Evolutionary conservation across 2,329 filamentous ascomycete genomes (phyloP), one percentile per base, ranked within the genome.

Genomic region (Corniculantispora saksenae): DNA sequence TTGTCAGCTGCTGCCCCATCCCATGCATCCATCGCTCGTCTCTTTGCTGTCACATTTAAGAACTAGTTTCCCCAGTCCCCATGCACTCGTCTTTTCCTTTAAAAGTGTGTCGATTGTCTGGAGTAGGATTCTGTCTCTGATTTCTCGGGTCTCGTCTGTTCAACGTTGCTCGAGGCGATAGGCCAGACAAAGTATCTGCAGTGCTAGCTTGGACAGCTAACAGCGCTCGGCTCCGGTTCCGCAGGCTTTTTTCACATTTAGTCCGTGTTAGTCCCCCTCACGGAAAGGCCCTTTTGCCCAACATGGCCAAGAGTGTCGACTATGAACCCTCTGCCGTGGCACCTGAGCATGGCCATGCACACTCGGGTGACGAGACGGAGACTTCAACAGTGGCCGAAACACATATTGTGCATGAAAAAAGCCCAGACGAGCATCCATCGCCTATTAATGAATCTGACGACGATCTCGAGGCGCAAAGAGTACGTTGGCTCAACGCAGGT

Each of bases 401-500:
- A 61, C 53, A 61, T 21, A 19, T 48, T 7, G n/a, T 32, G n/a
- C 25, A 57, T 8, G 53, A 67, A 55, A 65, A 55, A 54, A 67
- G 38, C 67, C 70, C 48, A 38, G 63, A 64, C 21, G 64, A 50
- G n/a, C 61, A 43, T 32, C 60, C 67, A 12, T 65, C 63, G 19
- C 60, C 63, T 23, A 66, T 64, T 5, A 58, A 68, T 25, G 62
- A 59, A 29, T 43, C 21, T 15, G 62, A 70, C 32, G 59, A 70
- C 60, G 70, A 72, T 48, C 53, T 71, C 23, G 71, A 71, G 51
- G 70, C 67, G 0, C 70, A 71, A 66, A 63, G 66, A 58, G 71
- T 71, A 63, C 66, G 56, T 21, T 21, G 12, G 13, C 23, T 55
- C 12, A 62, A 21, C n/a, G 12, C 21, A 10, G 25, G 25, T 17